phyloP scores from a whole-genome alignment of 306 rosid genomes.

The Rosa multiflora region DNA sequence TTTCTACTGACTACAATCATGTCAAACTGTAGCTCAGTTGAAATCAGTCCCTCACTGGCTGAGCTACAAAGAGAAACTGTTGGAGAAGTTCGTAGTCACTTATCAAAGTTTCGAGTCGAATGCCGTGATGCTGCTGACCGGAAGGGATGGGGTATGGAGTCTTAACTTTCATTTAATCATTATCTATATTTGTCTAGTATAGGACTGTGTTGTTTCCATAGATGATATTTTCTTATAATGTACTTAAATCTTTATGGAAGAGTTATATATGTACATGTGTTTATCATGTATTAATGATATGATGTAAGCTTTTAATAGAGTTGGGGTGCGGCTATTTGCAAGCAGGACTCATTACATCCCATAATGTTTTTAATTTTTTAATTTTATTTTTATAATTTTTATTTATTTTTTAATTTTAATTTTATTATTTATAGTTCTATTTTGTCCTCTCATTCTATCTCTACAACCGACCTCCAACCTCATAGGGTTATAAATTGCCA shows the following conservation, averaged over 20 bases:
- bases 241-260: not conserved
- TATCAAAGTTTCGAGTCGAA: slow-evolving; percentile 79
- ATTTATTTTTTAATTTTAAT: no score
- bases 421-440: not conserved
- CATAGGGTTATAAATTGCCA: not conserved
- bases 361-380: no score
- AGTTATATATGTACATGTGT: not conserved
- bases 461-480: no score
- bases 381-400: no score
- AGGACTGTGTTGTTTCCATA: not conserved
- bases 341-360: not conserved
- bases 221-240: not conserved
- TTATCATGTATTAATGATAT: not conserved
- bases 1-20: slow-evolving; percentile 25
- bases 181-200: not conserved
- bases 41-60: slow-evolving; percentile 88
- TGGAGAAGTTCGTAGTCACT: slow-evolving; percentile 72
- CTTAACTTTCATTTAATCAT: slow-evolving; percentile 8
- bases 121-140: slow-evolving; percentile 82
- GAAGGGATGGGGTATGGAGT: slow-evolving; percentile 84
- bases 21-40: slow-evolving; percentile 77
- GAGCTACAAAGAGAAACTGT: slow-evolving; percentile 86
- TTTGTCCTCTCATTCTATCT: not conserved
- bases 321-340: not conserved
- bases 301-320: not conserved